Evolutionary conservation across 1,284 basidiomycete species (phyloP), one percentile per base, ranked within the genome.

Genomic region (Cystobasidium sp.): DNA sequence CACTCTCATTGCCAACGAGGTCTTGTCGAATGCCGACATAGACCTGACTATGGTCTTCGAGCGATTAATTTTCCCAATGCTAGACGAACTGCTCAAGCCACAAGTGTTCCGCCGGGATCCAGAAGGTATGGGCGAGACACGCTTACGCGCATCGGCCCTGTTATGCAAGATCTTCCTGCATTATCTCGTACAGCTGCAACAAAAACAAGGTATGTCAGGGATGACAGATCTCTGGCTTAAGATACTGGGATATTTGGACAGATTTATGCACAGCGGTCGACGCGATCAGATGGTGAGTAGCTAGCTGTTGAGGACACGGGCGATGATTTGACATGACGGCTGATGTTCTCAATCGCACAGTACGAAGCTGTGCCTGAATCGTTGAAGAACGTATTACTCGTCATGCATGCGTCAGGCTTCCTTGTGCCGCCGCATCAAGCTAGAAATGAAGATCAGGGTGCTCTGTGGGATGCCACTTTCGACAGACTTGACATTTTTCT

Each of bases 111-210:
- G 88, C 74, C 86, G 90, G 46, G 94, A 97, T 81, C 90, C 92
- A 0, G 86, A 88, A 75, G 93, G 92, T 41, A 92, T 97, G 87
- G 87, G 90, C 6, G 95, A 98, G 84, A 95, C 93, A 22, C 88
- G 95, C 9, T 83, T 97, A 52, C 88, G 93, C 52, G 93, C 92
- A 1, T 92, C 91, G 14, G 91, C 91, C 18, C 84, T 99, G 63
- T 85, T 98, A 37, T 97, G 93, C 87, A 97, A 97, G 83, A 89
- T 90, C 5, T 97, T 99, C 84, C 90, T 99, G 86, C 93, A 97
- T 80, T 91, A 94, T 77, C 90, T 95, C 76, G 86, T 91, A 41
- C 87, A 90, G 47, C 89, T 95, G 74, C 86, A 85, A 75, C 86
- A 88, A 78, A 84, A 84, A n/a, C 85, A 87, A 55, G 85, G 86